phyloP scores from a whole-genome alignment of 192 early-diverging fungal genomes.

The Allomyces arbusculus region DNA sequence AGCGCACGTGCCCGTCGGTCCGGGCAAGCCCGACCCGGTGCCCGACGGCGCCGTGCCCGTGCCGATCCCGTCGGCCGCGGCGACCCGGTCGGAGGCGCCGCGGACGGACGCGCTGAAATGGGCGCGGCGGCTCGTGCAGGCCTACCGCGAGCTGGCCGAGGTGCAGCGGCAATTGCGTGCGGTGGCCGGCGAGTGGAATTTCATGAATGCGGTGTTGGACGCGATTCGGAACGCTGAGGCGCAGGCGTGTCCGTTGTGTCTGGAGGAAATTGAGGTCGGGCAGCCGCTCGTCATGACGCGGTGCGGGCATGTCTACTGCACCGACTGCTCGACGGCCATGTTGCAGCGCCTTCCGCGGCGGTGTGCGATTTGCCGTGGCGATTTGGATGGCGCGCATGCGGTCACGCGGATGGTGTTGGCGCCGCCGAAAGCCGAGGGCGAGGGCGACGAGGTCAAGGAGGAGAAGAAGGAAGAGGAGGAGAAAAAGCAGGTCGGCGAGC shows the following conservation, averaged over 20 bases:
- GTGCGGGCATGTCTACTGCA: neutral
- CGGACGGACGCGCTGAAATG: too few species aligned
- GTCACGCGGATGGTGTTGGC: neutral
- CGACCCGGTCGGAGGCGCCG: too few species aligned
- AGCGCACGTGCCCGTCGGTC: too few species aligned
- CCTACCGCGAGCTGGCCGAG: neutral
- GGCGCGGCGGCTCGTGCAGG: neutral
- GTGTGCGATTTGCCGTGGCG: too few species aligned
- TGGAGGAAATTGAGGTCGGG: neutral
- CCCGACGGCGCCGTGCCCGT: too few species aligned
- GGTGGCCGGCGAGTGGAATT: neutral
- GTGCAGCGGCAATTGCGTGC: neutral
- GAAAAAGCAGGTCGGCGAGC: neutral
- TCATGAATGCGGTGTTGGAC: neutral
- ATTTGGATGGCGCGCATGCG: too few species aligned
- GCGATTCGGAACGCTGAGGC: neutral
- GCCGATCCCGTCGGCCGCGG: too few species aligned
- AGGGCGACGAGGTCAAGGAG: neutral
- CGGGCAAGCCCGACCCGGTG: too few species aligned
- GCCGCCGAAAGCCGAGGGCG: neutral
- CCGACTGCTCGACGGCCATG: neutral
- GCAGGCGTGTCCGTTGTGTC: neutral
- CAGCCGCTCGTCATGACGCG: neutral
- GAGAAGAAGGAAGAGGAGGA: neutral
- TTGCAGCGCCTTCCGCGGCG: too few species aligned